Evolutionary conservation across 768 basidiomycete genomes (phyloP), one percentile per base, ranked within the genome.

Genomic region (Trichaptum fuscoviolaceum): DNA sequence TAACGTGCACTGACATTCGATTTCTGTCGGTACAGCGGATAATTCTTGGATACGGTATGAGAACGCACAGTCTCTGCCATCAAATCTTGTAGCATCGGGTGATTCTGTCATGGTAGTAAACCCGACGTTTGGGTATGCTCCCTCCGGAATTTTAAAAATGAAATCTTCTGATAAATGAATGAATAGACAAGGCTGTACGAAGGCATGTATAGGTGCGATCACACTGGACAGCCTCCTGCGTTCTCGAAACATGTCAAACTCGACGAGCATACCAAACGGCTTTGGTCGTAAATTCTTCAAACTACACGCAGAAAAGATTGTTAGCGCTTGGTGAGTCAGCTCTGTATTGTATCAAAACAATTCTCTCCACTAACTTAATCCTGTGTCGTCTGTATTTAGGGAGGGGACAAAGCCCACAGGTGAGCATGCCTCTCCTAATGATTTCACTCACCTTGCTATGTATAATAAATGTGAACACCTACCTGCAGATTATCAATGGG

Each of bases 31-130:
- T n/a, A n/a, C n/a, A n/a, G n/a, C n/a, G n/a, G n/a, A n/a, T n/a
- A n/a, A n/a, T n/a, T 67, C 67, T 7, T 77, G 71, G 64, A 64
- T 77, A 30, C 70, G 64, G 17, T 78, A 77, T 63, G 73, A 77
- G 57, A 57, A 57, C n/a, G 72, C 68, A 5, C 63, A 35, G 20
- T 69, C 5, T 6, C 2, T 78, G 9, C 78, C 78, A 0, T 63
- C 67, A 10, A 79, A 78, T 65, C 78, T 72, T 58, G 68, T 78
- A 35, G 77, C 76, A 0, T 6, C 78, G 26, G 78, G 78, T 24
- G 78, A 79, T 60, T 73, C 76, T 35, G 71, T 75, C 7, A 74
- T 78, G 76, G 57, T 60, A 59, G n/a, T 74, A 15, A 73, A 73
- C 57, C 74, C 74, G 12, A 57, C 69, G 5, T 67, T 65, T 63